Conservation (phyloP, 2,329 filamentous ascomycete species). For the Fusarium azukiicola region DNA sequence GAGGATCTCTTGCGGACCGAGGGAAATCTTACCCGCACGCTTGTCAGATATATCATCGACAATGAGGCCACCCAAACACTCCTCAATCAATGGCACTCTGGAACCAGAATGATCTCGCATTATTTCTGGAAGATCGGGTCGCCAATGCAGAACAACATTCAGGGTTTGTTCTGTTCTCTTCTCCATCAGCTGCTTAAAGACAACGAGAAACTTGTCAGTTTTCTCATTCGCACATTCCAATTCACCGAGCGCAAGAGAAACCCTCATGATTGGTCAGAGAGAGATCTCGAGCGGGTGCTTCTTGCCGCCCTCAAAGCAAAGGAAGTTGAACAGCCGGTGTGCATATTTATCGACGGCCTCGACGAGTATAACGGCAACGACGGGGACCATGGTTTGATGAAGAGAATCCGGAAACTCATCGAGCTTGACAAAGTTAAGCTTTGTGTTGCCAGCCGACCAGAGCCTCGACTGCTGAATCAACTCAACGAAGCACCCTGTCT, state of each 20-base stretch:
- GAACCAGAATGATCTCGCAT: background rate
- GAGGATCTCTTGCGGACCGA: background rate
- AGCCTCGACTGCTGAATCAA: background rate
- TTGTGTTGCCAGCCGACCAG: slow-evolving; percentile 20
- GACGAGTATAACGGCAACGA: slow-evolving; percentile 19
- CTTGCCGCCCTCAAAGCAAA: background rate
- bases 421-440: slow-evolving; percentile 5
- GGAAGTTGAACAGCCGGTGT: background rate
- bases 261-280: slow-evolving; percentile 1
- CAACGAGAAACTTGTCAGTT: background rate
- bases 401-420: background rate
- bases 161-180: background rate
- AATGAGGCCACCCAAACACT: background rate
- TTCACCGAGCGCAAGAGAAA: background rate
- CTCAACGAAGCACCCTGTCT: background rate
- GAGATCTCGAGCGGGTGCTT: slow-evolving; percentile 5
- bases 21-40: background rate
- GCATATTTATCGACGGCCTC: slow-evolving; percentile 31
- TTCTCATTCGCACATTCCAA: background rate
- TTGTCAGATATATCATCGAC: background rate
- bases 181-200: background rate
- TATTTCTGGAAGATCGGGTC: slow-evolving; percentile 7
- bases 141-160: background rate
- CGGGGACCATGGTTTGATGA: background rate
- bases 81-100: background rate